phyloP scores from a whole-genome alignment of 768 basidiomycete species.

The Phylloporus scabripes region DNA sequence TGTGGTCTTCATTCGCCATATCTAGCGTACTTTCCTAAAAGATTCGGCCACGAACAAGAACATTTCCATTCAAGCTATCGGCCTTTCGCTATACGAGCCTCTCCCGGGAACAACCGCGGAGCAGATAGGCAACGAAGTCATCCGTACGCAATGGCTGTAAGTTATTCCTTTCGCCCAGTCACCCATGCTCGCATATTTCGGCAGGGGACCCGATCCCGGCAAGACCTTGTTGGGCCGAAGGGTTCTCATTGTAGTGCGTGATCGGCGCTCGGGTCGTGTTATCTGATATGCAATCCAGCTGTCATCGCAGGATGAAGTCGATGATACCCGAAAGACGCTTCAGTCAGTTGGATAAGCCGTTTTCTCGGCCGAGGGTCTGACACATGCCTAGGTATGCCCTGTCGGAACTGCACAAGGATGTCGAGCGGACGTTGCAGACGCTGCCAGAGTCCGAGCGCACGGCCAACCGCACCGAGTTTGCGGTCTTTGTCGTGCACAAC shows the following conservation, averaged over 20 bases:
- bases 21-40: slow-evolving; percentile 80
- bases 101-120: slow-evolving; percentile 70
- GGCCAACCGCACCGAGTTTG: slow-evolving; percentile 76
- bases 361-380: not conserved
- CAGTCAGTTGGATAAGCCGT: slow-evolving; percentile 44
- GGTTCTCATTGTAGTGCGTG: slow-evolving; percentile 75
- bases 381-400: slow-evolving; percentile 68
- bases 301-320: slow-evolving; percentile 67
- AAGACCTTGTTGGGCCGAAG: slow-evolving; percentile 73
- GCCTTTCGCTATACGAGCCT: slow-evolving; percentile 91
- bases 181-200: not conserved
- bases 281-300: slow-evolving; percentile 9
- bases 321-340: slow-evolving; percentile 85
- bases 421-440: slow-evolving; percentile 59
- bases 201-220: slow-evolving; percentile 59
- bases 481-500: slow-evolving; percentile 92
- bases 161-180: slow-evolving; percentile 23
- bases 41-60: slow-evolving; percentile 63
- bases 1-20: not conserved
- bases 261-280: slow-evolving; percentile 4
- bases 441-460: slow-evolving; percentile 72
- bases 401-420: slow-evolving; percentile 84
- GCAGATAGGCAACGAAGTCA: slow-evolving; percentile 75
- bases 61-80: slow-evolving; percentile 93
- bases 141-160: slow-evolving; percentile 96